These are phyloP conservation scores for Porphyra umbilicalis DNA, from an alignment of 31 red algal species.

Conservation along the genomic window DNA sequence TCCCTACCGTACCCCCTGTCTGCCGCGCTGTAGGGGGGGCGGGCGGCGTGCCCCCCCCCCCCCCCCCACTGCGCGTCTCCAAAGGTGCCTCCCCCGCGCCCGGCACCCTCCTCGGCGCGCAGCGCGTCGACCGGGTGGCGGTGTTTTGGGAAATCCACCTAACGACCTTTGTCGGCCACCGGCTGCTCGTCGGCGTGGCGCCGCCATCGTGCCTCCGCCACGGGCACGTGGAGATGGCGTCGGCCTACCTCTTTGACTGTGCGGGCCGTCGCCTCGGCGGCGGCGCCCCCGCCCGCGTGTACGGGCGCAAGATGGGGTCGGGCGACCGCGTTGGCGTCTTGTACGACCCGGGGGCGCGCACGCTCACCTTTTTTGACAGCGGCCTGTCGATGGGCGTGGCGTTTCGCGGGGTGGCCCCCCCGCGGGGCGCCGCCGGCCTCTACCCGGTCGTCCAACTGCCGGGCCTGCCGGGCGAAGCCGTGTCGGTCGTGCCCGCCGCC, in stretches of 20 bases:
- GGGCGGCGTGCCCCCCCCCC: background rate
- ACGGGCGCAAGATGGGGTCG: background rate
- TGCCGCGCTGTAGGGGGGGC: background rate
- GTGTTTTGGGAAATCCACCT: background rate
- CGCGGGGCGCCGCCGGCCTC: background rate
- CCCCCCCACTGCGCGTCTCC: background rate
- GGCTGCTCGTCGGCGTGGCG: background rate
- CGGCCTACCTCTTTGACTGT: background rate
- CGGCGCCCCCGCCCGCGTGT: background rate
- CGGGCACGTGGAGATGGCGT: background rate
- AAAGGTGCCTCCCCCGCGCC: background rate
- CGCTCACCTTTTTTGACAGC: background rate
- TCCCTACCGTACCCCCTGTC: no score
- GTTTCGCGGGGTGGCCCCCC: background rate
- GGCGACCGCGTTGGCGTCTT: background rate
- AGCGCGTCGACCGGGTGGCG: background rate
- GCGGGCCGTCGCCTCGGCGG: background rate
- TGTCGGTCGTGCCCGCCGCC: background rate
- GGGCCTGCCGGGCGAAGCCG: background rate
- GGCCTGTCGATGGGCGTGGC: background rate
- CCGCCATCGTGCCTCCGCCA: background rate
- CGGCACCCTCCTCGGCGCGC: background rate
- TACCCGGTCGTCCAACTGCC: background rate
- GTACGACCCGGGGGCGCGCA: background rate
- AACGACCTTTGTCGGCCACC: background rate